Conservation (phyloP, 2,329 filamentous ascomycete species). For the Cladosporium sp. region DNA sequence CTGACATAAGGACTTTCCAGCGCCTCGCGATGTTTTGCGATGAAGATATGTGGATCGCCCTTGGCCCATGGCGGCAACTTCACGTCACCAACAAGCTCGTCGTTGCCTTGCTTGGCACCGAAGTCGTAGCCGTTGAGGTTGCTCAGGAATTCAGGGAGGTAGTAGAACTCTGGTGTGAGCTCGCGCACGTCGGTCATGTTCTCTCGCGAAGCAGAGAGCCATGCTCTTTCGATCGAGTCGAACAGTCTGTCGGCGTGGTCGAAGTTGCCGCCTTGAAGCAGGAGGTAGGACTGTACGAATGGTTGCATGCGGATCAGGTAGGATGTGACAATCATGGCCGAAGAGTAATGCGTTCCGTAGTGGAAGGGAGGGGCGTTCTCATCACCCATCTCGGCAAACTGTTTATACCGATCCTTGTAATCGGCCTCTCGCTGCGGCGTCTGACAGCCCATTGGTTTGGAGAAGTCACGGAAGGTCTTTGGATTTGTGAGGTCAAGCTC, state of each 20-base stretch:
- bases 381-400: slow-evolving; percentile 87
- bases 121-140: slow-evolving; percentile 96
- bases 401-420: slow-evolving; percentile 79
- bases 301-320: slow-evolving; percentile 94
- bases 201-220: slow-evolving; percentile 81
- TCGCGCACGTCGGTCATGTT: slow-evolving; percentile 95
- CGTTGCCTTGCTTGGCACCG: slow-evolving; percentile 76
- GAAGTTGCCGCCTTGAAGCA: slow-evolving; percentile 92
- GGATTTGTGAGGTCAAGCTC: slow-evolving; percentile 85
- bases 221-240: slow-evolving; percentile 85
- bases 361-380: slow-evolving; percentile 75
- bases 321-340: slow-evolving; percentile 96
- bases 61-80: slow-evolving; percentile 95
- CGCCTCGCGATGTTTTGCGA: slow-evolving; percentile 91
- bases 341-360: slow-evolving; percentile 98
- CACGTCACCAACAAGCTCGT: slow-evolving; percentile 77
- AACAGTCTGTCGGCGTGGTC: slow-evolving; percentile 95
- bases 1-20: slow-evolving; percentile 92
- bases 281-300: slow-evolving; percentile 91
- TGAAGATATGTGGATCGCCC: slow-evolving; percentile 91
- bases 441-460: slow-evolving; percentile 95
- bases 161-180: slow-evolving; percentile 96
- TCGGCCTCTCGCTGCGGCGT: slow-evolving; percentile 69
- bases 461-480: slow-evolving; percentile 81
- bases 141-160: slow-evolving; percentile 87